Evolutionary conservation across 176 grass and related monocot genomes (phyloP).

Genomic region (Ensete ventricosum): DNA sequence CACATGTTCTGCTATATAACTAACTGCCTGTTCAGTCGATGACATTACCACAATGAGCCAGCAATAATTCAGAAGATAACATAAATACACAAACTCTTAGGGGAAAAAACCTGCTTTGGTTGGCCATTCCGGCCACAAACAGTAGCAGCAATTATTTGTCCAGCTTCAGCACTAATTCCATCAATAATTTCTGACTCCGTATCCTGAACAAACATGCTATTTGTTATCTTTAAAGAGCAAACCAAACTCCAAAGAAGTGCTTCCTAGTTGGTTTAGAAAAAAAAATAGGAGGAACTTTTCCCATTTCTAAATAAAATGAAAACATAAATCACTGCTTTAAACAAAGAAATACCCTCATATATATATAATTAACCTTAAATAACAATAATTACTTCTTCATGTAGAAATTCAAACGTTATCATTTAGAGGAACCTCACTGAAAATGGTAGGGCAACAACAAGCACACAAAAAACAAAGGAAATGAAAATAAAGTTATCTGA

Average conservation of each 20-base stretch:
- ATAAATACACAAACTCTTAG: slow-evolving; percentile 1
- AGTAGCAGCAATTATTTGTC: slow-evolving; percentile 56
- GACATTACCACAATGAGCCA: slow-evolving; percentile 13
- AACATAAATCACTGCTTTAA: not conserved
- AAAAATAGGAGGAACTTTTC: not conserved
- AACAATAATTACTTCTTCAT: not conserved
- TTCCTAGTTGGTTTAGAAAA: not conserved
- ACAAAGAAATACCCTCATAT: not conserved
- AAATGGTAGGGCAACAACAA: not conserved
- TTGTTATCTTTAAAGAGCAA: slow-evolving; percentile 1
- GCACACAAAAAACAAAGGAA: slow-evolving; percentile 13
- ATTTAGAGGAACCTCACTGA: not conserved
- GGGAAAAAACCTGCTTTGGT: slow-evolving; percentile 60
- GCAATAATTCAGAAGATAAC: not conserved
- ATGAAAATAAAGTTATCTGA: not conserved
- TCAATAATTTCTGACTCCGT: slow-evolving; percentile 43
- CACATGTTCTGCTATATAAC: slow-evolving; percentile 91
- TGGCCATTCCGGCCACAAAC: slow-evolving; percentile 52
- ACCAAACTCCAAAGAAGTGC: not conserved
- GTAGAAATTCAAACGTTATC: not conserved
- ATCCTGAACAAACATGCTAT: slow-evolving; percentile 41
- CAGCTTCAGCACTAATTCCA: slow-evolving; percentile 45
- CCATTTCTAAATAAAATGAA: not conserved
- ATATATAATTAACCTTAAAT: not conserved
- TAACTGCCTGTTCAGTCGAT: slow-evolving; percentile 48